Conservation (phyloP, 1,284 basidiomycete genomes). For the Pyrrhoderma noxium region DNA sequence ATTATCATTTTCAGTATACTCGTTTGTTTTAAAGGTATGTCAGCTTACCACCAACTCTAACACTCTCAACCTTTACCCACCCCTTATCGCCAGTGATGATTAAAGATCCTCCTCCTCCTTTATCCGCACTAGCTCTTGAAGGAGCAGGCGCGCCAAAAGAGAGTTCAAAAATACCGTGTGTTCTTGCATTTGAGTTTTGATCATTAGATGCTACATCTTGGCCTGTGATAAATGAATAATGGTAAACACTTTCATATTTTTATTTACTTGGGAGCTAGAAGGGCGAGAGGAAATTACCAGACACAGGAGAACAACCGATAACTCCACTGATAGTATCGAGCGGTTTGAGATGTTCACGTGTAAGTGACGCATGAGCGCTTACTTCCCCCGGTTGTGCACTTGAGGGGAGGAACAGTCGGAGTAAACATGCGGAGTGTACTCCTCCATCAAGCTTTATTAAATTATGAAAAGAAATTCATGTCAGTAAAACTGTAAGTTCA, state of each 20-base stretch:
- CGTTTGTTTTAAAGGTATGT: conserved; percentile 29
- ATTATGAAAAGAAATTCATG: conserved; percentile 9
- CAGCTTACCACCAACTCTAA: conserved; percentile 25
- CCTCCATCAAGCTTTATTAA: conserved; percentile 55
- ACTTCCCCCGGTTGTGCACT: conserved; percentile 39
- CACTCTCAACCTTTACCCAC: conserved; percentile 42
- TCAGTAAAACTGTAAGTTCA: conserved; percentile 13
- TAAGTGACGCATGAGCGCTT: conserved; percentile 60
- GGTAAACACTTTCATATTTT: too few species aligned
- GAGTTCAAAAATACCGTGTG: conserved; percentile 53
- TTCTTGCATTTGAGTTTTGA: conserved; percentile 40
- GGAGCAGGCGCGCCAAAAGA: conserved; percentile 49
- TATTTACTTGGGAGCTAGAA: too few species aligned
- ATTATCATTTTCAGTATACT: too few species aligned
- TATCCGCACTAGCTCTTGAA: conserved; percentile 26
- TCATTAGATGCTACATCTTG: conserved; percentile 22
- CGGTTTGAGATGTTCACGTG: conserved; percentile 61
- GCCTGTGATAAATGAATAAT: too few species aligned
- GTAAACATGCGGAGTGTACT: conserved; percentile 57
- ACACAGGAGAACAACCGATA: conserved; percentile 8
- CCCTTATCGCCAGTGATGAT: conserved; percentile 56
- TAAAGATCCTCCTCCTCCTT: conserved; percentile 31
- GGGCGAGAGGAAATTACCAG: background rate
- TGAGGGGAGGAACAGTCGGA: conserved; percentile 53
- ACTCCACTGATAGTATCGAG: conserved; percentile 64